Base-by-base conservation (phyloP, 345 rosid genomes). In the Syzygium aqueum region DNA sequence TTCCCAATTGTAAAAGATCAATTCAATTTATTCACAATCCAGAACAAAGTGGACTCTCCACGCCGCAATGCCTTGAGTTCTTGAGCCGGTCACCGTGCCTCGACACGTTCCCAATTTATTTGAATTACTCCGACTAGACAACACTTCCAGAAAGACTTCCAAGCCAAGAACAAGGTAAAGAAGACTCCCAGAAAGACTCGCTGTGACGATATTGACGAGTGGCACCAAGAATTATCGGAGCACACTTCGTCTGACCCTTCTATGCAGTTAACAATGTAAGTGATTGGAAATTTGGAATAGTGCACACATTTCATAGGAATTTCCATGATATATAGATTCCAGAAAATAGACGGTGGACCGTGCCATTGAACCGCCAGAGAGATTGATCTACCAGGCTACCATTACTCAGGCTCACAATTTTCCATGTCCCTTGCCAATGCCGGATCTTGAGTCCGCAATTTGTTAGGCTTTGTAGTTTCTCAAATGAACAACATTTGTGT, bases 301-400 rank as follows among this genome's bases (percentile, higher is more conserved):
- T 17, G 46, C 80, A 73, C 25, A 37, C 23, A 8, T 1, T 10
- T 17, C 49, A 5, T 33, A 9, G 15, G 43, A 67, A 17, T 19
- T 30, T 37, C 78, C 5, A 8, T 33, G 5, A 30, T 30, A 67
- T 67, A 12, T 1, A 30, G 37, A 33, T 73, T 73, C 80, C 0
- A 3, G 14, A 17, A 33, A 67, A 8, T 16, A 1, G 43, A 0
- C 21, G 0, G 7, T 8, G 5, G 19, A 7, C 40, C 0, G 22
- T 28, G 11, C 21, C 23, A 2, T 37, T 73, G 80, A 73, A 46
- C 43, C 0, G 7, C 80, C 27, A 7, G 27, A 73, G 27, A 17
- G 14, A 73, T 37, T 73, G 11, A 33, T 73, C 80, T 37, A 33
- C 80, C 33, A 73, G 0, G 49, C 49, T 33, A 73, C 49, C 49